Base-by-base conservation (phyloP, 306 rosid species). In the Sophora flavescens region DNA sequence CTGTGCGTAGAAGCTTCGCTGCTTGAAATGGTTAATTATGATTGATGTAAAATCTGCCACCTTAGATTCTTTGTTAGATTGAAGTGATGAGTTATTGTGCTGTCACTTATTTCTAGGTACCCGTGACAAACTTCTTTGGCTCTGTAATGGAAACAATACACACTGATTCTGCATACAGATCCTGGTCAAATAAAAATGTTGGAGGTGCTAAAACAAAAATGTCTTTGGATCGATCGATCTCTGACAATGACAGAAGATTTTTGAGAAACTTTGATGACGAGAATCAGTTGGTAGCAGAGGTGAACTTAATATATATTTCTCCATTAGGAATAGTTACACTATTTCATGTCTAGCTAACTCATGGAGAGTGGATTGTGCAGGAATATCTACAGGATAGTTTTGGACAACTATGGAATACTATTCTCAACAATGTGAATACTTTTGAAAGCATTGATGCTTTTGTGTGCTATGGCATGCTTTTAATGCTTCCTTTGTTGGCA, bases 111-210 rank as follows among this genome's bases (percentile, higher is more conserved):
- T 82, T 77, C 28, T 71, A 95, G 98, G 97, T 89, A 74, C 93
- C 96, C 2, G 97, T 95, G 81, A 90, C 97, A 11, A 95, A 88
- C 88, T 95, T 95, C 86, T 95, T 95, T 78, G 98, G 97, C 76
- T 95, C 97, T 38, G 97, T 89, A 68, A 95, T 92, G 98, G 89
- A 92, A 85, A 90, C 90, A 14, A 75, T 95, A 84, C 97, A 90
- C 86, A 92, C 97, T 47, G 96, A 90, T 84, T 92, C 96, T 11
- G 93, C 97, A 60, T 95, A 95, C 74, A 83, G 75, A 51, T 76
- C 77, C 54, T 65, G 4, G 70, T 35, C 83, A 13, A 85, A 63
- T 54, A 85, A 72, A 82, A 69, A 63, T 13, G 18, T 57, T 2
- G 22, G 6, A 17, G 45, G 36, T 50, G 62, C 67, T 14, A 83